Percentiles rank a stretch among this genome's conserved stretches.
phyloP scores from a whole-genome alignment of 148 eudicot genomes.

The Pouteria glomerata region DNA sequence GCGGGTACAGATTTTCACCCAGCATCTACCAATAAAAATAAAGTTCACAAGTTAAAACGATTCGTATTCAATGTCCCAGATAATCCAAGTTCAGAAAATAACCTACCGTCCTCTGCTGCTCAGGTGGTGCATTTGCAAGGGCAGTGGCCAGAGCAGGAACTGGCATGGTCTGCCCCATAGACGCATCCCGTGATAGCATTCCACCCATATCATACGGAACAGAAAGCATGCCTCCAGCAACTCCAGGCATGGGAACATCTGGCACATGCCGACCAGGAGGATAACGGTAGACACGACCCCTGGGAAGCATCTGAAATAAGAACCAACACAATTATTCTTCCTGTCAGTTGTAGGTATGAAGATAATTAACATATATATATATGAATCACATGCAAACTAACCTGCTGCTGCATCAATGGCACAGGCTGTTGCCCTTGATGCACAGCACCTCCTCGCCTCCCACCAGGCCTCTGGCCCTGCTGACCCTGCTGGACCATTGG shows the following conservation, averaged over 20 bases:
- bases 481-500: conserved; percentile 79
- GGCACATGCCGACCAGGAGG: conserved; percentile 71
- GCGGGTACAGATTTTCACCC: conserved; percentile 77
- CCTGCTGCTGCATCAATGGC: conserved; percentile 84
- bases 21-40: conserved; percentile 48
- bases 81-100: background rate
- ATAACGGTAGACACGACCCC: conserved; percentile 74
- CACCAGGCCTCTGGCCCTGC: conserved; percentile 84
- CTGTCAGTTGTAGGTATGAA: too few relatives aligned
- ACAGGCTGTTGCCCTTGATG: conserved; percentile 80
- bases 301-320: conserved; percentile 62
- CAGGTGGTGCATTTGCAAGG: conserved; percentile 79
- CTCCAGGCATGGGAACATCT: conserved; percentile 44
- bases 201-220: conserved; percentile 70
- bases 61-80: background rate
- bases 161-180: conserved; percentile 59
- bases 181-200: conserved; percentile 65
- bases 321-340: background rate
- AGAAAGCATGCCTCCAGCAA: conserved; percentile 63
- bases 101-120: conserved; percentile 81
- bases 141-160: conserved; percentile 75
- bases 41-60: background rate
- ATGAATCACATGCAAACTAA: conserved; percentile 16
- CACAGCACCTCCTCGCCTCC: conserved; percentile 65
- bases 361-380: background rate